Conservation (phyloP, 179 eudicot species). For the Silene vulgaris region DNA sequence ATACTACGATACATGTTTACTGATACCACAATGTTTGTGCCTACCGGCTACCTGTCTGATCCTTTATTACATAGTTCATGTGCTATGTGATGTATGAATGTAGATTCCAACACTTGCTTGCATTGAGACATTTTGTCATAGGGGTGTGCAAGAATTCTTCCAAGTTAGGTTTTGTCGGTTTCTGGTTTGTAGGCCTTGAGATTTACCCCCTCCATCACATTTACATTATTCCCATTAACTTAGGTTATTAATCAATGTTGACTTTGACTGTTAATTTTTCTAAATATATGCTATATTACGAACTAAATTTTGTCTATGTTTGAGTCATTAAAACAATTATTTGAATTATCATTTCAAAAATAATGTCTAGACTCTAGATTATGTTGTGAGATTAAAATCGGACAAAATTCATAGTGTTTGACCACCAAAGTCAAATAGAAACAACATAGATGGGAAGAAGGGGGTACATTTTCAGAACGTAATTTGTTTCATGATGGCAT, state of each 20-base stretch:
- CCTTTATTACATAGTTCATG: not conserved
- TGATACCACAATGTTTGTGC: constrained; percentile 7
- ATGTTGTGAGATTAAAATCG: not conserved
- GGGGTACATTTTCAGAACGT: not conserved
- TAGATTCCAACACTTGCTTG: not conserved
- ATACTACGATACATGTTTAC: not conserved
- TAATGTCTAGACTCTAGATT: not conserved
- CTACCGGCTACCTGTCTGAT: not conserved
- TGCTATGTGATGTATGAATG: not conserved
- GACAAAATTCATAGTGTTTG: not conserved
- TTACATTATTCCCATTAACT: not conserved
- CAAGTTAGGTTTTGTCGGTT: not conserved
- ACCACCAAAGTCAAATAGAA: not conserved
- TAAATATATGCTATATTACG: not conserved
- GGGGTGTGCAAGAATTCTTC: not conserved
- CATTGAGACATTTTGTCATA: not conserved
- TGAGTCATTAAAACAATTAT: not conserved
- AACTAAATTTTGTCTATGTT: not conserved
- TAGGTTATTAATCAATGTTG: not conserved
- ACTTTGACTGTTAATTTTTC: not conserved
- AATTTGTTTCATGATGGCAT: not conserved
- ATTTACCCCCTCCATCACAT: not conserved
- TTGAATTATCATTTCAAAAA: not conserved
- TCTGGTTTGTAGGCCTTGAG: not conserved
- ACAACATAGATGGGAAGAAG: not conserved